Evolutionary conservation across 306 rosid genomes (phyloP).

Genomic region (Lablab purpureus): DNA sequence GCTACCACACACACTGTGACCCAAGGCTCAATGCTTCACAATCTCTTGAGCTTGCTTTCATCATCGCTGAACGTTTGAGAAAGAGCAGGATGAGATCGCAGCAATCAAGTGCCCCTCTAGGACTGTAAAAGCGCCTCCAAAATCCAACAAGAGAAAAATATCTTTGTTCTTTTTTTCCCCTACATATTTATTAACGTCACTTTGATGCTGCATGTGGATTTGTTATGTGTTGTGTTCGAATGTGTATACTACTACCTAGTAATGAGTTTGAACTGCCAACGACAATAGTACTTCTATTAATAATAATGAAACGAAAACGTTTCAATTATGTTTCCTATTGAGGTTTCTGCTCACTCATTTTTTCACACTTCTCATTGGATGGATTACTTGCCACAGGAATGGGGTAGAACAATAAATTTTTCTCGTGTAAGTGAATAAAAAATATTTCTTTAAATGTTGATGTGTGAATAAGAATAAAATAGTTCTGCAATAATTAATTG

Average conservation of each 20-base stretch:
- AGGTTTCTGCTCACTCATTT: neutral
- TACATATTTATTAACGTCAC: conserved; percentile 17
- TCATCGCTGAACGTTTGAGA: conserved; percentile 91
- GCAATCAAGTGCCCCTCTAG: conserved; percentile 50
- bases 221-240: conserved; percentile 52
- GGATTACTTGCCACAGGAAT: neutral
- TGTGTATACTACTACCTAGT: conserved; percentile 54
- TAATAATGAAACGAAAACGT: conserved; percentile 41
- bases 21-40: conserved; percentile 98
- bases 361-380: neutral
- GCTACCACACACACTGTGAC: conserved; percentile 99
- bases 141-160: neutral
- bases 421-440: neutral
- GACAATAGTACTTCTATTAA: conserved; percentile 23
- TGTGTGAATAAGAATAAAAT: neutral
- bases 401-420: neutral
- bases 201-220: conserved; percentile 5
- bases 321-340: conserved; percentile 36
- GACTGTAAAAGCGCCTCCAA: conserved; percentile 49
- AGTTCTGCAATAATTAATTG: neutral
- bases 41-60: conserved; percentile 96
- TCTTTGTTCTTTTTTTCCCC: conserved; percentile 40
- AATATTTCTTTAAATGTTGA: neutral
- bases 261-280: conserved; percentile 51
- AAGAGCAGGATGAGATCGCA: conserved; percentile 84